Evolutionary conservation across 306 rosid genomes (phyloP).

Genomic region (Mimosa bimucronata): DNA sequence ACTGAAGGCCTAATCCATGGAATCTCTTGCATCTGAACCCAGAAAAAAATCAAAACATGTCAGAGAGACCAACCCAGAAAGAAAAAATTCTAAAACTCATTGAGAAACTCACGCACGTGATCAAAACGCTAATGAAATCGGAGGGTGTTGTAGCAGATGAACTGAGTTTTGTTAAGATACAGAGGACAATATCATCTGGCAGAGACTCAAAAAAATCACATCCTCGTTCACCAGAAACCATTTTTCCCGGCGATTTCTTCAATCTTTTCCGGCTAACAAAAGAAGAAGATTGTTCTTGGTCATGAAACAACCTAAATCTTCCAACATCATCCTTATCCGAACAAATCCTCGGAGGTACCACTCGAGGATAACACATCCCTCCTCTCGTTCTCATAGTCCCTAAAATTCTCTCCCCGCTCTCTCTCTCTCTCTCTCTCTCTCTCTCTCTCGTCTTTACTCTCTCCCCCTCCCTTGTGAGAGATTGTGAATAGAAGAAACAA

Average conservation of each 20-base stretch:
- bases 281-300: background rate
- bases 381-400: constrained; percentile 85
- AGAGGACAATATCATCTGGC: constrained; percentile 82
- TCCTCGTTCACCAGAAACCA: background rate
- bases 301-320: background rate
- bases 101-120: constrained; percentile 61
- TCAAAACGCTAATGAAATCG: constrained; percentile 68
- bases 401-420: background rate
- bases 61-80: background rate
- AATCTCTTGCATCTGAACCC: constrained; percentile 77
- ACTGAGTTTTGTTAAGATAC: constrained; percentile 70
- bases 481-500: constrained; percentile 8
- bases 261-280: constrained; percentile 52
- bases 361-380: constrained; percentile 63
- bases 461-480: constrained; percentile 33
- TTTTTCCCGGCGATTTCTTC: constrained; percentile 32
- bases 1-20: constrained; percentile 55
- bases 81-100: background rate
- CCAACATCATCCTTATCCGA: constrained; percentile 1
- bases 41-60: constrained; percentile 30
- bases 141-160: constrained; percentile 63
- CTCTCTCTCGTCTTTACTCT: too few relatives aligned
- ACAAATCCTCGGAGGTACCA: constrained; percentile 30
- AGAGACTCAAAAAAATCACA: constrained; percentile 68
- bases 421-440: too few relatives aligned